phyloP scores from a whole-genome alignment of 129 eudicot genomes.

The Lactuca sativa region DNA sequence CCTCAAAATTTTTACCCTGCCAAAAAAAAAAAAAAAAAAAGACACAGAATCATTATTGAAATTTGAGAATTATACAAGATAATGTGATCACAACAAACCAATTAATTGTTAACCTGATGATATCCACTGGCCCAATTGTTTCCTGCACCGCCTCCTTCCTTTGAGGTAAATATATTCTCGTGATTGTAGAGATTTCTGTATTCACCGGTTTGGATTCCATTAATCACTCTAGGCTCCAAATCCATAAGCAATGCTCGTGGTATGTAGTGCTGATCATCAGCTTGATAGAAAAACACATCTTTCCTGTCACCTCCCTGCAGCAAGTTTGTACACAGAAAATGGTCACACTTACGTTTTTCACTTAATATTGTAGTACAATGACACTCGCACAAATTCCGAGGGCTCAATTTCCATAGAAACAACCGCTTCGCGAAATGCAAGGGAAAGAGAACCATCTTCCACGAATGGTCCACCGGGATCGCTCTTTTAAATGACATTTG shows the following conservation, averaged over 20 bases:
- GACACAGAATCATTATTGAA: neutral
- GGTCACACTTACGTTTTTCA: neutral
- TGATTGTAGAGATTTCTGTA: slow-evolving; percentile 91
- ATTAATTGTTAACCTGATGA: slow-evolving; percentile 62
- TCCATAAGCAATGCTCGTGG: slow-evolving; percentile 97
- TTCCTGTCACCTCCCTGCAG: slow-evolving; percentile 97
- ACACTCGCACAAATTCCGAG: neutral
- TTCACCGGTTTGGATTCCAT: slow-evolving; percentile 96
- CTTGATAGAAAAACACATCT: slow-evolving; percentile 99
- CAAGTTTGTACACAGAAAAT: slow-evolving; percentile 1
- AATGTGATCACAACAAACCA: neutral
- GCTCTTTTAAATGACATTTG: neutral
- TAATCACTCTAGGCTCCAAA: slow-evolving; percentile 98
- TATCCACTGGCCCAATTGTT: slow-evolving; percentile 99
- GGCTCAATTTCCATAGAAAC: neutral
- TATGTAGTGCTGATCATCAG: slow-evolving; percentile 98
- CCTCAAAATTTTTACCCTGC: slow-evolving; percentile 94
- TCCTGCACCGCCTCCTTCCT: slow-evolving; percentile 99
- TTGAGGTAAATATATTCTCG: slow-evolving; percentile 82
- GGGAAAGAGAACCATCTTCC: neutral
- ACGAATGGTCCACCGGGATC: slow-evolving; percentile 1
- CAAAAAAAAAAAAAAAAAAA: neutral
- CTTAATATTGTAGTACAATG: neutral
- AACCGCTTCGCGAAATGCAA: neutral
- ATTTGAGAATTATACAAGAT: neutral